Evolutionary conservation across 2,329 filamentous ascomycete species (phyloP).

Genomic region (Alternaria ventricosa): DNA sequence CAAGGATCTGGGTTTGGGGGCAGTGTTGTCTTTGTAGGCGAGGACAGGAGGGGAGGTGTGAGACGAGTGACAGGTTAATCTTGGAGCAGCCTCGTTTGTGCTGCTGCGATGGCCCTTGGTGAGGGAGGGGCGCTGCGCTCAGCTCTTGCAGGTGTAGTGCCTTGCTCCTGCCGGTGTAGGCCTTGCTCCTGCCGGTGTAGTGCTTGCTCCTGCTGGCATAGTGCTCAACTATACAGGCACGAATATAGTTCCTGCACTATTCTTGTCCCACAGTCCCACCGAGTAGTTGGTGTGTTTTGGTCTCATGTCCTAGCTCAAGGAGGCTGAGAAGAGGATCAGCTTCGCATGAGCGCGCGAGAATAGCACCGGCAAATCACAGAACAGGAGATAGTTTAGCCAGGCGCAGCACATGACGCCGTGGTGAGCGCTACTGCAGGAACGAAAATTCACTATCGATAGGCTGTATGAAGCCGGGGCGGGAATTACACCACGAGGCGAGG

Average conservation of each 20-base stretch:
- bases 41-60: background rate
- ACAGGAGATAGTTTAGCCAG: constrained; percentile 1
- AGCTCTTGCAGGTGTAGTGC: background rate
- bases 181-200: background rate
- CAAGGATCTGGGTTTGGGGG: background rate
- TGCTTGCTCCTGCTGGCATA: background rate
- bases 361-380: constrained; percentile 6
- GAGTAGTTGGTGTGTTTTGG: background rate
- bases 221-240: background rate
- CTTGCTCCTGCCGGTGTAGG: background rate
- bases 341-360: constrained; percentile 5
- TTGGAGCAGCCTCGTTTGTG: background rate
- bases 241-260: background rate
- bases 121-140: background rate
- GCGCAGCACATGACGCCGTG: background rate
- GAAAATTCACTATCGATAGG: constrained; percentile 8
- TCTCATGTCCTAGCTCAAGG: background rate
- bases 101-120: background rate
- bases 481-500: background rate
- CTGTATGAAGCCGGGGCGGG: background rate
- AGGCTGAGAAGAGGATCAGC: constrained; percentile 1
- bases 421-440: constrained; percentile 17
- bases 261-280: background rate
- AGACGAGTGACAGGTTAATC: constrained; percentile 1
- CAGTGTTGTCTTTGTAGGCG: background rate